Conservation (phyloP, 2,329 filamentous ascomycete species). For the Fusarium sp. region DNA sequence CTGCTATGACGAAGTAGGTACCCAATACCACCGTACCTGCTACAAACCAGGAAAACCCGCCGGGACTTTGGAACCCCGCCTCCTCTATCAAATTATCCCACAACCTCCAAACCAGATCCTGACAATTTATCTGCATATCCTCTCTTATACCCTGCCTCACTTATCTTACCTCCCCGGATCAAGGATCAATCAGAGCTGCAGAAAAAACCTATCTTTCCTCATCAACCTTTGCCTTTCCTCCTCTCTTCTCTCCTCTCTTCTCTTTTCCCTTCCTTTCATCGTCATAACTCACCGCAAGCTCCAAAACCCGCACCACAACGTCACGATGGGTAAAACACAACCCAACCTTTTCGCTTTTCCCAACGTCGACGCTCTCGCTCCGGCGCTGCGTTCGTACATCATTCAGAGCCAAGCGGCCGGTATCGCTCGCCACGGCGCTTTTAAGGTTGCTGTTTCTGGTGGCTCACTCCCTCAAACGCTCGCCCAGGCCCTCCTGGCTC, state of each 20-base stretch:
- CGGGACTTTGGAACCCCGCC: conserved; percentile 37
- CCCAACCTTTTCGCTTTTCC: conserved; percentile 87
- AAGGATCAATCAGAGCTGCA: conserved; percentile 25
- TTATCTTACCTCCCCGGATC: conserved; percentile 16
- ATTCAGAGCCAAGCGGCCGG: conserved; percentile 86
- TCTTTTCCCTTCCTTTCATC: conserved; percentile 10
- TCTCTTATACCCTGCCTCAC: conserved; percentile 16
- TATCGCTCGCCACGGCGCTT: conserved; percentile 82
- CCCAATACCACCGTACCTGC: conserved; percentile 23
- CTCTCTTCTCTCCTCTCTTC: conserved; percentile 2
- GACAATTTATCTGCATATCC: conserved; percentile 22
- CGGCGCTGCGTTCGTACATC: conserved; percentile 85
- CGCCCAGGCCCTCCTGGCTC: conserved; percentile 83
- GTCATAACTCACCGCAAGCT: conserved; percentile 34
- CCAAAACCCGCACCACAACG: conserved; percentile 44
- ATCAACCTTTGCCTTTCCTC: conserved; percentile 1
- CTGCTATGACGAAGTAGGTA: conserved; percentile 36
- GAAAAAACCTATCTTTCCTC: conserved; percentile 19
- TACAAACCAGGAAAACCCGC: conserved; percentile 27
- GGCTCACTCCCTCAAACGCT: conserved; percentile 93
- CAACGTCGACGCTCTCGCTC: conserved; percentile 77
- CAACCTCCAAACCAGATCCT: conserved; percentile 25
- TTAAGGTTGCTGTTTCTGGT: conserved; percentile 94
- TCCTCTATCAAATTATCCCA: conserved; percentile 41
- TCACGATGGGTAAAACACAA: conserved; percentile 68